phyloP scores from a whole-genome alignment of 306 rosid genomes.

The Comarum palustre region DNA sequence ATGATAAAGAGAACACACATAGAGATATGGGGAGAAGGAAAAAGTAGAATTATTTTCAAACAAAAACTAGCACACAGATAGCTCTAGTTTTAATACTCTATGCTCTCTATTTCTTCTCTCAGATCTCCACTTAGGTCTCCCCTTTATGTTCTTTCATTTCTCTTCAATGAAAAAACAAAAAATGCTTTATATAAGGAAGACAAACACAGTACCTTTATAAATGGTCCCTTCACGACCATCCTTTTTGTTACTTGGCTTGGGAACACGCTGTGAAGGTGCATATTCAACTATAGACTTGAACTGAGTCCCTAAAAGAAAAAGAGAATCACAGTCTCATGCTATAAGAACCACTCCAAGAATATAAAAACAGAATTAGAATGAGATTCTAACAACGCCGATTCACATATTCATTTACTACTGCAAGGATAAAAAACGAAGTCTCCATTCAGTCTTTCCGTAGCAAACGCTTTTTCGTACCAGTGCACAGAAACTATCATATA shows the following conservation, averaged over 20 bases:
- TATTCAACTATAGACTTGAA: conserved; percentile 79
- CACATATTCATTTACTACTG: not conserved
- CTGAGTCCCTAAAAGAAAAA: conserved; percentile 54
- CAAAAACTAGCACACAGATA: not conserved
- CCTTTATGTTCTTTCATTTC: not conserved
- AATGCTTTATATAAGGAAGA: not conserved
- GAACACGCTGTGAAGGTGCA: conserved; percentile 90
- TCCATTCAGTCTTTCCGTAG: not conserved
- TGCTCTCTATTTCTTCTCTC: not conserved
- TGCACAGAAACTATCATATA: not conserved
- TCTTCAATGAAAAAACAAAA: conserved; percentile 4
- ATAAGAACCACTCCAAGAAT: conserved; percentile 4
- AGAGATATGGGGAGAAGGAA: not conserved
- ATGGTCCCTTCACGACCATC: conserved; percentile 95
- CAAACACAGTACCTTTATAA: conserved; percentile 53
- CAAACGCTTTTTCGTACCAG: not conserved
- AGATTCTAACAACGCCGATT: not conserved
- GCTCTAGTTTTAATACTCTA: too few relatives aligned
- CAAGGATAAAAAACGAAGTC: not conserved
- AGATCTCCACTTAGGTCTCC: not conserved
- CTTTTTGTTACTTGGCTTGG: conserved; percentile 50
- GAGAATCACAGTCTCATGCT: conserved; percentile 1
- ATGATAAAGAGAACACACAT: not conserved
- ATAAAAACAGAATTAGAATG: not conserved
- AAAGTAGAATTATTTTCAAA: not conserved